phyloP scores from a whole-genome alignment of 306 rosid genomes.

The Prunus mira region DNA sequence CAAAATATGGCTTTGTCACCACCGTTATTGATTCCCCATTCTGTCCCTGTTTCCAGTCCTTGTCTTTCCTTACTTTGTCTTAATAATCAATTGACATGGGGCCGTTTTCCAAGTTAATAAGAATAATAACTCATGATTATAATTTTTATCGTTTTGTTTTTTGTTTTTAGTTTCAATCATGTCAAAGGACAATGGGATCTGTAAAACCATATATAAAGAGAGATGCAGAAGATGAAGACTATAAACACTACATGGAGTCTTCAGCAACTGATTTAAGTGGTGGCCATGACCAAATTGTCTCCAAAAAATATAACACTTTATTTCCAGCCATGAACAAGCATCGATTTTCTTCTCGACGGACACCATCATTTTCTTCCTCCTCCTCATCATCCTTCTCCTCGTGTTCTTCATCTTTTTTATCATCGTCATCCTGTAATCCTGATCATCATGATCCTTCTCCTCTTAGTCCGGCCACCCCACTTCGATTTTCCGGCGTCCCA shows the following conservation, averaged over 20 bases:
- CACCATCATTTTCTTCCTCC: constrained; percentile 53
- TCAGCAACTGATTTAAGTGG: constrained; percentile 18
- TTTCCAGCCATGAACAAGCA: constrained; percentile 25
- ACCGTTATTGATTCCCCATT: constrained; percentile 5
- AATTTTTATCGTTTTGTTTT: background rate
- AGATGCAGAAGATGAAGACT: background rate
- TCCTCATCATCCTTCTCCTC: constrained; percentile 34
- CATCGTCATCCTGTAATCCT: constrained; percentile 29
- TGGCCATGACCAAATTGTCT: constrained; percentile 20
- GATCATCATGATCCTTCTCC: constrained; percentile 36
- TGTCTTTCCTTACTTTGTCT: background rate
- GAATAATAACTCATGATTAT: background rate
- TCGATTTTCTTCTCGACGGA: constrained; percentile 36
- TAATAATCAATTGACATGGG: constrained; percentile 34
- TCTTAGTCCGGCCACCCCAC: constrained; percentile 43
- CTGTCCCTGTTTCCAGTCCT: constrained; percentile 5
- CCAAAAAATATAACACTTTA: constrained; percentile 32
- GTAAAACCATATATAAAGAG: constrained; percentile 17
- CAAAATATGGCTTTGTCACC: background rate
- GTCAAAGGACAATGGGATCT: constrained; percentile 4
- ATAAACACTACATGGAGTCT: constrained; percentile 37
- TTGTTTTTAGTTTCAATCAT: background rate
- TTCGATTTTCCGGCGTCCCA: constrained; percentile 72
- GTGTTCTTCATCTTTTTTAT: constrained; percentile 43
- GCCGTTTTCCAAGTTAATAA: constrained; percentile 9